Evolutionary conservation across 2,329 filamentous ascomycete species (phyloP).

Genomic region (Hypoxylon sp.): DNA sequence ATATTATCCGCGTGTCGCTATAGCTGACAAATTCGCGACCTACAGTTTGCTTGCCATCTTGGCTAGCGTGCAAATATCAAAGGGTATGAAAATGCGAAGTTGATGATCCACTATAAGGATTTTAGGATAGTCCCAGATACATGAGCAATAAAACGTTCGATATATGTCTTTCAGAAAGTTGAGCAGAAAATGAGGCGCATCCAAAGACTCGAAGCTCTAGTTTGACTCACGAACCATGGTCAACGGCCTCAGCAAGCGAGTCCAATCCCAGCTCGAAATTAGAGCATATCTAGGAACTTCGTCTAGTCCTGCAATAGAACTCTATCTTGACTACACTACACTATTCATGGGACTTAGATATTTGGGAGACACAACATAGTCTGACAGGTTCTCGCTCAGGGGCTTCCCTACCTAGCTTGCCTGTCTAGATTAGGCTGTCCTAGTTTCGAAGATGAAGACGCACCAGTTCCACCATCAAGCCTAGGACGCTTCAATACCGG

Average conservation of each 20-base stretch:
- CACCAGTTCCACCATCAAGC: slow-evolving; percentile 7
- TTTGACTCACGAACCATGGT: no score
- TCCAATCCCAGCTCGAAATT: no score
- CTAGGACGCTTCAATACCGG: slow-evolving; percentile 11
- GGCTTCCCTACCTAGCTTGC: slow-evolving; percentile 11
- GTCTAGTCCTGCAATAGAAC: slow-evolving; percentile 14
- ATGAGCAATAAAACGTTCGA: no score
- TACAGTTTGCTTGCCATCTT: background rate
- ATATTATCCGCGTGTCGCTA: no score
- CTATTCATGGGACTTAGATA: slow-evolving; percentile 1
- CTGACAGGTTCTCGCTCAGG: slow-evolving; percentile 15
- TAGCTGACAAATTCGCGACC: background rate
- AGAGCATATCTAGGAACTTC: background rate
- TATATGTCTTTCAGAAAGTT: no score
- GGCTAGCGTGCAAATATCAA: background rate
- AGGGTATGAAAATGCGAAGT: background rate
- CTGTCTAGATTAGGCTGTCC: no score
- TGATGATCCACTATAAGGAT: no score
- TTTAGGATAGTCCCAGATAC: no score
- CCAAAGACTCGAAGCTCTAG: no score
- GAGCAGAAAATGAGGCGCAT: no score
- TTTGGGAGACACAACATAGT: slow-evolving; percentile 9
- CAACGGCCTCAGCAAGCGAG: no score
- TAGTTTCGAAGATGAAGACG: slow-evolving; percentile 7
- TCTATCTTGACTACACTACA: slow-evolving; percentile 8